phyloP scores from a whole-genome alignment of 805 yeast genomes.

The Candida maris region DNA sequence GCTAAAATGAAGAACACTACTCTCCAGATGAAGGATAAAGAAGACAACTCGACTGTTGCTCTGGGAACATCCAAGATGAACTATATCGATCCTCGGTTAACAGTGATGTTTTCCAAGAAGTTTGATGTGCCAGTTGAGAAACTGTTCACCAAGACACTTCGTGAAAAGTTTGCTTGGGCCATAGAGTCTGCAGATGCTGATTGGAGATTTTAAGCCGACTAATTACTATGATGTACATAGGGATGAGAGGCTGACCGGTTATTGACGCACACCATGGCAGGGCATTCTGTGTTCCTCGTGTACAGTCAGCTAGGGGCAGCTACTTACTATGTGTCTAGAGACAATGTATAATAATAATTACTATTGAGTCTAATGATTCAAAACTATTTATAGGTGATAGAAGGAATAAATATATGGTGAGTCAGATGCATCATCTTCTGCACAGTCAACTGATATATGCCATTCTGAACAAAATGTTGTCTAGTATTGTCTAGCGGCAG shows the following conservation, averaged over 20 bases:
- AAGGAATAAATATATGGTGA: neutral
- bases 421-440: neutral
- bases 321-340: too few relatives aligned
- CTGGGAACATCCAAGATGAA: conserved; percentile 90
- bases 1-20: conserved; percentile 64
- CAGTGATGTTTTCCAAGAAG: conserved; percentile 85
- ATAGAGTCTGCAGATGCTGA: conserved; percentile 83
- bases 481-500: conserved; percentile 81
- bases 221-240: too few relatives aligned
- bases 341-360: too few relatives aligned
- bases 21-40: conserved; percentile 83
- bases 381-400: neutral
- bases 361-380: too few relatives aligned
- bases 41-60: conserved; percentile 91
- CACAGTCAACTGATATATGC: too few relatives aligned
- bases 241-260: too few relatives aligned
- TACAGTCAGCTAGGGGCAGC: too few relatives aligned
- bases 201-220: conserved; percentile 84
- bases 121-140: conserved; percentile 88
- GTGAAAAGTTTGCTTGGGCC: conserved; percentile 96
- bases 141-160: conserved; percentile 81
- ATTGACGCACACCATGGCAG: too few relatives aligned
- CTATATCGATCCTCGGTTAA: conserved; percentile 90
- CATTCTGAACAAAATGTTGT: neutral
- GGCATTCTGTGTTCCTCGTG: too few relatives aligned